A percentile compares a stretch with the other conserved stretches of the same genome.
Conservation (phyloP, 2,329 filamentous ascomycete genomes). For the Xylaria sp. region DNA sequence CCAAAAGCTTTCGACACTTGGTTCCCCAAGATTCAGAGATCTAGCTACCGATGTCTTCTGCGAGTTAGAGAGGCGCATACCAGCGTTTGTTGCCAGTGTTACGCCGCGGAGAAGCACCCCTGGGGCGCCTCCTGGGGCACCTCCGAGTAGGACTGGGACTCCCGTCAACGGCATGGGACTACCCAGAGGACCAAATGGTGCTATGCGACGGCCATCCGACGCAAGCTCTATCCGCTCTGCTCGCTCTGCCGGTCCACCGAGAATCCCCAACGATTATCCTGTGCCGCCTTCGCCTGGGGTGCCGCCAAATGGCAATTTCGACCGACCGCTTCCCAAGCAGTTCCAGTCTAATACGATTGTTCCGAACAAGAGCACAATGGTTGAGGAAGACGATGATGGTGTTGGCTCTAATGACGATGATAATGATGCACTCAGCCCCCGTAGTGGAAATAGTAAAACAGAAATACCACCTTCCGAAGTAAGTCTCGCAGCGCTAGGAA, state of each 20-base stretch:
- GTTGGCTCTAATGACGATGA: constrained; percentile 67
- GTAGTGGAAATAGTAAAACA: constrained; percentile 56
- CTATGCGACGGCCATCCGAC: constrained; percentile 68
- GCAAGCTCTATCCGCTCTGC: constrained; percentile 68
- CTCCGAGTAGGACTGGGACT: constrained; percentile 69
- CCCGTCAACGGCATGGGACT: constrained; percentile 68
- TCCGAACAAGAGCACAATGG: constrained; percentile 96
- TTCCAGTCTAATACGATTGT: constrained; percentile 97
- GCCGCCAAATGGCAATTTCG: constrained; percentile 71
- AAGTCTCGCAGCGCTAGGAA: constrained; percentile 30
- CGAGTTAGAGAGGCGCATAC: constrained; percentile 91
- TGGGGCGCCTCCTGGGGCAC: constrained; percentile 67
- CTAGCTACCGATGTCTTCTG: constrained; percentile 96
- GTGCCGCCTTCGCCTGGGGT: constrained; percentile 70
- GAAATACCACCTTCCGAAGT: constrained; percentile 53
- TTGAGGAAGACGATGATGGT: constrained; percentile 90
- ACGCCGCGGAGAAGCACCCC: constrained; percentile 72
- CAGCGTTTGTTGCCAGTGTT: constrained; percentile 77
- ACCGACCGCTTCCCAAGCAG: constrained; percentile 84
- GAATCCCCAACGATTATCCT: constrained; percentile 58
- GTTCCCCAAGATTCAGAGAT: constrained; percentile 87
- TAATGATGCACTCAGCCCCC: constrained; percentile 72
- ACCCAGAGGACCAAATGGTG: constrained; percentile 62
- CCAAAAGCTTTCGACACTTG: constrained; percentile 91
- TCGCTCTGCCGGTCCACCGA: constrained; percentile 54